Base-by-base conservation (phyloP, 257 asterid genomes). In the Leptodermis oblonga region DNA sequence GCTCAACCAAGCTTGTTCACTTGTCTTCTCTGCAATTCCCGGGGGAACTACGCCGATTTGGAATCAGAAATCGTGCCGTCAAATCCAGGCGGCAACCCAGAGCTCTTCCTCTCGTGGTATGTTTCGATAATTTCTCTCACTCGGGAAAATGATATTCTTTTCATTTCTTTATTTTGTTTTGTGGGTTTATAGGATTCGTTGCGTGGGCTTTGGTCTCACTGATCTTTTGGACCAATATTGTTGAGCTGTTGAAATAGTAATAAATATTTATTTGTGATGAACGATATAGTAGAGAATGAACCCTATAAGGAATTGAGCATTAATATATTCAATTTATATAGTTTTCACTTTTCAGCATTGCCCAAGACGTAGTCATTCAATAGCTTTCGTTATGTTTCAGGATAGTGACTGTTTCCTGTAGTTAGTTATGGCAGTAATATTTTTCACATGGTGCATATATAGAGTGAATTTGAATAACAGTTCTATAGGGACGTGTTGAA, bases 11-110 rank as follows among this genome's bases (percentile, higher is more conserved):
- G 78, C 60, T 82, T 55, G 71, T 86, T 1, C 74, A 59, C 62
- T 76, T 86, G 26, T 83, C 92, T 48, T 80, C 95, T 67, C 82
- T 85, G 65, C 97, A 75, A 26, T 83, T 84, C 54, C 81, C 85
- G 1, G 43, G 77, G n/a, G 77, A 76, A 69, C 84, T 84, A 55
- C 90, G 84, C 55, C 39, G 78, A 68, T 61, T 79, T 55, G 68
- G 78, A 52, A 70, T 83, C 54, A 80, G 82, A 31, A 81, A 63
- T 74, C 80, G 53, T 58, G 60, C 68, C 71, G 74, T 81, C 54
- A 68, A 63, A 52, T 74, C 83, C 13, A 67, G 59, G 11, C 65
- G 65, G 60, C 81, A 78, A 8, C 74, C 51, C 18, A 84, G 87
- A 33, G 49, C 72, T 67, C 84, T 82, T 73, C 71, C 84, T 69